Evolutionary conservation across 768 basidiomycete genomes (phyloP), one percentile per base, ranked within the genome.

Genomic region (Hygrocybe punicea): DNA sequence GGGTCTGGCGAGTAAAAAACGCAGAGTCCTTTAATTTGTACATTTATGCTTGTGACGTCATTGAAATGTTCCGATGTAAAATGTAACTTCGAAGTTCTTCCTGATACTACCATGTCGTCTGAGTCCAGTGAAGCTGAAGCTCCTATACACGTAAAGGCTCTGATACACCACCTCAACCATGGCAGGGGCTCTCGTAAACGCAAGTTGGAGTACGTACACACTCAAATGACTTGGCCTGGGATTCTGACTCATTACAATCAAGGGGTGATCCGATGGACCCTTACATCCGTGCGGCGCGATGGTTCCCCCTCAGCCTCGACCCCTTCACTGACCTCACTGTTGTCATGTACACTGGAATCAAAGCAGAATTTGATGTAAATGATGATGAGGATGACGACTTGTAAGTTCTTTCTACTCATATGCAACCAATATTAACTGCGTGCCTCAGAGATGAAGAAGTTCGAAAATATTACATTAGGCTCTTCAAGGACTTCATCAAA

Each of bases 251-350:
- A 50, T 29, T 29, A 29, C 29, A 29, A 29, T 29, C 29, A 29
- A 29, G 29, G 17, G 25, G 14, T 14, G 10, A 37, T 40, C 17
- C 17, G 16, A 29, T 53, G 51, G 19, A 53, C 16, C 36, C 51
- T 33, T 53, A 53, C 37, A 19, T 17, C 35, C 17, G 35, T 23
- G 51, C 36, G 19, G 51, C 51, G 21, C 23, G 51, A 39, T 37
- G 36, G 34, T 24, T 53, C 19, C 51, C 51, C 37, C 51, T 53
- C 19, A 17, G 33, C 36, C 8, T 53, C 51, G 37, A 53, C 24
- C 51, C 51, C 11, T 53, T 53, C 39, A 25, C 37, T 42, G 51
- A 34, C 23, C 34, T 53, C 11, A 39, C 34, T 11, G 33, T 29
- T 16, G 36, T 53, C 33, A 53, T 53, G 16, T 53, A 53, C 33